Evolutionary conservation across 179 eudicot genomes (phyloP), one percentile per base, ranked within the genome.

Genomic region (Corrigiola litoralis): DNA sequence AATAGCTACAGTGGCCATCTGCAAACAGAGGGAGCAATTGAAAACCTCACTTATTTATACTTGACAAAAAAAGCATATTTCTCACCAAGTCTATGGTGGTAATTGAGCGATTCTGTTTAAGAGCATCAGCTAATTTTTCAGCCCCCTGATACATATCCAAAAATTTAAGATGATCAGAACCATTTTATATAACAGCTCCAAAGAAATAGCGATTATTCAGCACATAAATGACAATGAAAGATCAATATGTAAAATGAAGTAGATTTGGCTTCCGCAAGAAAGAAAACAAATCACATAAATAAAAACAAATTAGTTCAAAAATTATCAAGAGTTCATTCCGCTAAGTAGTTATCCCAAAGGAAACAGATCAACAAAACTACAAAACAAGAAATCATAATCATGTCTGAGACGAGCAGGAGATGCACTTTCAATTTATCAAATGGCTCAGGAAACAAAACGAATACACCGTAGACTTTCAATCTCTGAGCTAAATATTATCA

Each of bases 11-110:
- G 0, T 8, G 25, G 42, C 13, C 36, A 14, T 27, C 9, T 42
- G 21, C 3, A 40, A 40, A 28, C 65, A 11, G 6, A 27, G 12
- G 17, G 8, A 3, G 20, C 4, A 6, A 45, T 37, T 68, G 40
- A 18, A 24, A 62, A n/a, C 12, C 38, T 25, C 33, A 29, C 24
- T 50, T 65, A 44, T 47, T 49, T 23, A 50, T 23, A n/a, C 52
- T 41, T 40, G 16, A 62, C 41, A 24, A 8, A 49, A 42, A 46
- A 6, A 5, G 62, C 7, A 42, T 36, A 54, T 16, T 29, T 51
- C 98, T 80, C 70, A 94, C 99, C 87, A 94, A 79, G 75, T 94
- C 95, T 58, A 94, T 65, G 44, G 85, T 74, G 49, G 87, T 81
- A 70, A 94, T 79, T 21, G 94, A 77, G 54, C 94, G 88, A 61